Conservation (phyloP, 2,329 filamentous ascomycete genomes). For the Tolypocladium amazonense region DNA sequence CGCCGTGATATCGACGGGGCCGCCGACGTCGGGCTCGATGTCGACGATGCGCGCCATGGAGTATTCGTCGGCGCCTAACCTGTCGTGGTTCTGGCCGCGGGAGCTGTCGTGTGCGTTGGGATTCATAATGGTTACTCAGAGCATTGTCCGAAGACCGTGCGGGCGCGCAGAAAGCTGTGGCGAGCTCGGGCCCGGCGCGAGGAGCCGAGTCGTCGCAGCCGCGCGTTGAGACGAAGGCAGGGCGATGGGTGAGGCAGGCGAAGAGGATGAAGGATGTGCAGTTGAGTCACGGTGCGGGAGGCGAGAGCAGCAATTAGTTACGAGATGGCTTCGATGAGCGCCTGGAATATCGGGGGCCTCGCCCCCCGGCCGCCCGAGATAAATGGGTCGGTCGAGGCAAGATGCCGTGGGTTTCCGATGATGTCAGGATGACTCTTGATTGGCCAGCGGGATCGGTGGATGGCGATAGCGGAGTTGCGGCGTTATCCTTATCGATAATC, state of each 20-base stretch:
- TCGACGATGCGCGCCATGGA: slow-evolving; percentile 17
- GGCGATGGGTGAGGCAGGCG: neutral
- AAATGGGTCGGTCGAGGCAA: neutral
- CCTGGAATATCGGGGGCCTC: slow-evolving; percentile 2
- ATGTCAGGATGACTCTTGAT: slow-evolving; percentile 3
- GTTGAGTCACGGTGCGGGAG: neutral
- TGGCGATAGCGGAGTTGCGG: neutral
- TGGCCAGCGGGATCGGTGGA: neutral
- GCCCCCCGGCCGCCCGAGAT: slow-evolving; percentile 3
- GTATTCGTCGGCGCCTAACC: slow-evolving; percentile 17
- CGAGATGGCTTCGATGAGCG: slow-evolving; percentile 1
- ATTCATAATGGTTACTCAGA: slow-evolving; percentile 5
- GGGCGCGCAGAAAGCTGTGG: neutral
- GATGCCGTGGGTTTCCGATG: slow-evolving; percentile 4
- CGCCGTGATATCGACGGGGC: slow-evolving; percentile 59
- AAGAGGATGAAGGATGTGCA: neutral
- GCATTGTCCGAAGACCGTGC: neutral
- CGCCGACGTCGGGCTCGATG: slow-evolving; percentile 7
- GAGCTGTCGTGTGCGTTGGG: slow-evolving; percentile 5
- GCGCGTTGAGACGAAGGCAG: neutral
- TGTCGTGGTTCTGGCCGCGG: slow-evolving; percentile 15
- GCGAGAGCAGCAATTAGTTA: neutral
- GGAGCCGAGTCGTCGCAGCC: slow-evolving; percentile 2
- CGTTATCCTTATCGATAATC: neutral
- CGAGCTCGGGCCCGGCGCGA: neutral